Base-by-base conservation (phyloP, 257 asterid genomes). In the Solanum sejunctum region DNA sequence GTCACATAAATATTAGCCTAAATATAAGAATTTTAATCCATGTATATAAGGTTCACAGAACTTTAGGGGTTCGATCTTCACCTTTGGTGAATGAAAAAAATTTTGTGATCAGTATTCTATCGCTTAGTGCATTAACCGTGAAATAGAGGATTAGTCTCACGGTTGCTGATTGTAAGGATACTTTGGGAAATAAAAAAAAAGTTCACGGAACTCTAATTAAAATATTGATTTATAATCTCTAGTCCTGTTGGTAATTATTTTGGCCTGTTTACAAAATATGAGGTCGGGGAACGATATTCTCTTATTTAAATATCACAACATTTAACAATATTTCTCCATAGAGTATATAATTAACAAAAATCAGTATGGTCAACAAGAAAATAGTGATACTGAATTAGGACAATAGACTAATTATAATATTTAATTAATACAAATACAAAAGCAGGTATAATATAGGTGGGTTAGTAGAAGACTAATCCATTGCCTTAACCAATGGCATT, bases 381-480 rank as follows among this genome's bases (percentile, higher is more conserved):
- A 47, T 73, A 73, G 58, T 72, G 36, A 73, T 45, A n/a, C 21
- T 73, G 12, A 47, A 36, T 36, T 36, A 47, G 36, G 32, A 73
- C 58, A 47, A 73, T 21, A 45, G 6, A 73, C 7, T 47, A 47
- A 49, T 47, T 75, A 28, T 43, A 6, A 10, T 60, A 60, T n/a
- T 28, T 60, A 4, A 58, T 8, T n/a, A 73, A 84, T 52, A 39
- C 23, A 39, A 88, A 66, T 66, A 60, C 21, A 28, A 66, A 88
- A 88, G 91, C 84, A 86, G 91, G 91, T 88, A 66, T 66, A 88
- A 73, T 78, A 52, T 87, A 84, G 93, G 84, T 85, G 86, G 88
- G 57, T 89, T 85, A 89, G 86, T 47, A 83, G 63, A 84, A 49
- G 84, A 83, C 84, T 84, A 84, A 67, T 83, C 52, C 18, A 85